Percentiles rank a stretch among this genome's conserved stretches.
Evolutionary conservation across 139 green algal species (phyloP).

Genomic region (Dunaliella sp.): DNA sequence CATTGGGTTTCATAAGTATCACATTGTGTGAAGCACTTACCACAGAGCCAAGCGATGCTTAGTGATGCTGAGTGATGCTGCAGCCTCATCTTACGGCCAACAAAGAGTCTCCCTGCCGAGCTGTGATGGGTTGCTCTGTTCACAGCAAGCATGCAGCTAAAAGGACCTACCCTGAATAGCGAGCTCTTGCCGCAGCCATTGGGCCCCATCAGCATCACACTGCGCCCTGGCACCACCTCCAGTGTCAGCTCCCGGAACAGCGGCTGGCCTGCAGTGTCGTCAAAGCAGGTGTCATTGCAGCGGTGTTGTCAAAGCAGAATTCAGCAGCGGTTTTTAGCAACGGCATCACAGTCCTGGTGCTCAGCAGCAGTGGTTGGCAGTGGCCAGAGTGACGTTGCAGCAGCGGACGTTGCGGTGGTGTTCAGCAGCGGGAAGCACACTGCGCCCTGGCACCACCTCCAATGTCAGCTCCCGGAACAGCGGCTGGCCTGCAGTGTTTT

Average conservation of each 20-base stretch:
- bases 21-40: too few relatives aligned
- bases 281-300: too few relatives aligned
- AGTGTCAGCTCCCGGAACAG: constrained; percentile 86
- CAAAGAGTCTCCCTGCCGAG: too few relatives aligned
- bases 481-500: constrained; percentile 70
- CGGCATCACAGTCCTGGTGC: too few relatives aligned
- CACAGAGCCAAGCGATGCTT: too few relatives aligned
- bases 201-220: constrained; percentile 85
- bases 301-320: not conserved
- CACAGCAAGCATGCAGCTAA: too few relatives aligned
- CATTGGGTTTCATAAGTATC: too few relatives aligned
- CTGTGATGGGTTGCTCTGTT: too few relatives aligned
- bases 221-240: constrained; percentile 55
- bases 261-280: constrained; percentile 69
- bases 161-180: constrained; percentile 60
- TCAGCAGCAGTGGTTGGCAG: not conserved
- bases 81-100: too few relatives aligned
- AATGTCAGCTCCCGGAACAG: constrained; percentile 85
- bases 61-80: too few relatives aligned
- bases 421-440: too few relatives aligned
- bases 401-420: too few relatives aligned
- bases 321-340: not conserved
- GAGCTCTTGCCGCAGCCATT: constrained; percentile 88
- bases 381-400: not conserved
- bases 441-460: constrained; percentile 55